A percentile compares a stretch with the other conserved stretches of the same genome.
Conservation (phyloP, 495 filamentous ascomycete species). For the Terfezia claveryi region DNA sequence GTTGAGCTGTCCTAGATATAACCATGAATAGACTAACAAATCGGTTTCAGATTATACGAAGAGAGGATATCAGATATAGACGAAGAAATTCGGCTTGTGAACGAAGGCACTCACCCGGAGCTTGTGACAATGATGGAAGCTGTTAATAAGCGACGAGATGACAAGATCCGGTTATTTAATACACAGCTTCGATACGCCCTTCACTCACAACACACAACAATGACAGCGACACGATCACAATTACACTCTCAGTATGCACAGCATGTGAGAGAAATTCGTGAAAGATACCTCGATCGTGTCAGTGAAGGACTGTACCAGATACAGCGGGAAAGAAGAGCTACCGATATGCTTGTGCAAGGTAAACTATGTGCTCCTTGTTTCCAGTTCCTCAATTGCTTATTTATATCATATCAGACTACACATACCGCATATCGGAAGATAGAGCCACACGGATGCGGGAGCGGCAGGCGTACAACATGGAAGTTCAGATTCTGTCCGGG, state of each 20-base stretch:
- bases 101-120: slow-evolving; percentile 54
- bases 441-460: slow-evolving; percentile 46
- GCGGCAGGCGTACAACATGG: slow-evolving; percentile 75
- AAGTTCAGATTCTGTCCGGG: slow-evolving; percentile 75
- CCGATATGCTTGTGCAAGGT: slow-evolving; percentile 59
- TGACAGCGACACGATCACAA: slow-evolving; percentile 58
- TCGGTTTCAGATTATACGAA: slow-evolving; percentile 46
- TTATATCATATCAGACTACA: slow-evolving; percentile 12
- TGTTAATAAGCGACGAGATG: slow-evolving; percentile 55
- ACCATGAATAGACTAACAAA: slow-evolving; percentile 6
- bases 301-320: slow-evolving; percentile 78
- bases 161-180: slow-evolving; percentile 54
- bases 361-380: slow-evolving; percentile 25
- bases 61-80: slow-evolving; percentile 64
- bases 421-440: slow-evolving; percentile 45
- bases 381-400: background rate
- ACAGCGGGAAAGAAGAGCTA: slow-evolving; percentile 68
- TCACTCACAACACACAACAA: slow-evolving; percentile 45
- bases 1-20: slow-evolving; percentile 8
- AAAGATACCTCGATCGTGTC: slow-evolving; percentile 51
- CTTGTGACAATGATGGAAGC: slow-evolving; percentile 66
- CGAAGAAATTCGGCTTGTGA: slow-evolving; percentile 63
- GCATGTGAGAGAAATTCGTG: slow-evolving; percentile 54
- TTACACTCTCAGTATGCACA: slow-evolving; percentile 75
- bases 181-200: slow-evolving; percentile 49